phyloP scores from a whole-genome alignment of 2,329 filamentous ascomycete species.

The Beauveria caledonica region DNA sequence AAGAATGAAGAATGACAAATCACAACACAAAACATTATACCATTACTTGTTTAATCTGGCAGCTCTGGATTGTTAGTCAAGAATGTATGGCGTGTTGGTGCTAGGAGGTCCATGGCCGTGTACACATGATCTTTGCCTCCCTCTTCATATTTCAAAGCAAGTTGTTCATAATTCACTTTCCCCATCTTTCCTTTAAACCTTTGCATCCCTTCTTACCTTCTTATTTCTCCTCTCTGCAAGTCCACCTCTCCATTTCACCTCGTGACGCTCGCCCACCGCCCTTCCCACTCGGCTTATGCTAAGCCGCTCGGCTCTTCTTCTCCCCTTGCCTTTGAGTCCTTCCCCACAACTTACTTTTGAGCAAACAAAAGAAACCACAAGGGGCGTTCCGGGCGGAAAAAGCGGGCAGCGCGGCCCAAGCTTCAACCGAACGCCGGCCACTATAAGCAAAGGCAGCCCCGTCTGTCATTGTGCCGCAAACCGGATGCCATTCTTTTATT shows the following conservation, averaged over 20 bases:
- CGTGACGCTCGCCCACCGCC: not conserved
- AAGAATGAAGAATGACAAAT: too few species aligned
- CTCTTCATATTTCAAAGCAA: too few species aligned
- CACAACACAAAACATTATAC: not conserved
- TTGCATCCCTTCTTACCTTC: too few species aligned
- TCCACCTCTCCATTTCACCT: too few species aligned
- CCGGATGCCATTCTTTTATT: not conserved
- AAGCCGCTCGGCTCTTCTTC: slow-evolving; percentile 3
- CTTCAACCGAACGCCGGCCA: slow-evolving; percentile 7
- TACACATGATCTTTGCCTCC: too few species aligned
- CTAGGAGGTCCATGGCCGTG: too few species aligned
- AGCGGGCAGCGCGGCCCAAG: not conserved
- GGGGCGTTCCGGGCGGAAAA: not conserved
- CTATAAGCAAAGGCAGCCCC: slow-evolving; percentile 5
- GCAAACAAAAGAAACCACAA: not conserved
- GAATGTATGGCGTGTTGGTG: too few species aligned
- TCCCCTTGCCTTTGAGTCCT: not conserved
- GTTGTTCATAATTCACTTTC: too few species aligned
- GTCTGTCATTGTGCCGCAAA: not conserved
- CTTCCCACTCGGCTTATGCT: slow-evolving; percentile 7
- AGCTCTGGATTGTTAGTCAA: too few species aligned
- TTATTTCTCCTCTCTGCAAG: too few species aligned
- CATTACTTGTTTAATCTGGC: too few species aligned
- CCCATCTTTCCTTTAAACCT: too few species aligned
- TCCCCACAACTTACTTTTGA: not conserved